A percentile compares a stretch with the other conserved stretches of the same genome.
Evolutionary conservation across 1,284 basidiomycete genomes (phyloP).

Genomic region (Golubevia pallescens): DNA sequence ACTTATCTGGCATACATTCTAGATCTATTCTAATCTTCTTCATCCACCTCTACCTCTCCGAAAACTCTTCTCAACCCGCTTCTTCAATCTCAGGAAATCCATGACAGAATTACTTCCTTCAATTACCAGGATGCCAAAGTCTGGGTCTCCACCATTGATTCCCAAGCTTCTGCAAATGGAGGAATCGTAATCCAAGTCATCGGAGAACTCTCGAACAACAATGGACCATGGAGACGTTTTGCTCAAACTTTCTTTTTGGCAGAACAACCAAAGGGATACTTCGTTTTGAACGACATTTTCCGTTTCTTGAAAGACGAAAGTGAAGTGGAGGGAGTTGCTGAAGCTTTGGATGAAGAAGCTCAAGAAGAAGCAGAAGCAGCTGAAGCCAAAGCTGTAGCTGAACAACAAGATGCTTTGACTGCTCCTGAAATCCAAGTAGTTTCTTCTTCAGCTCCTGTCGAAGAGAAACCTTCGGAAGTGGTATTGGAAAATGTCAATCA

Average conservation of each 20-base stretch:
- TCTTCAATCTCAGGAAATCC: slow-evolving; percentile 79
- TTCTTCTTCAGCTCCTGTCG: no score
- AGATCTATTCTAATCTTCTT: neutral
- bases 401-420: no score
- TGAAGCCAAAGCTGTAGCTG: no score
- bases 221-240: slow-evolving; percentile 91
- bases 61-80: no score
- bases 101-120: slow-evolving; percentile 90
- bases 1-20: no score
- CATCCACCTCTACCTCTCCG: no score
- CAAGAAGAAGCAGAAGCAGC: no score
- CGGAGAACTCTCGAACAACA: slow-evolving; percentile 90
- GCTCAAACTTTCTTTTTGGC: slow-evolving; percentile 99
- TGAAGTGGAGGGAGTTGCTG: no score
- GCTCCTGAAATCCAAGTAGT: no score
- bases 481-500: no score
- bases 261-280: slow-evolving; percentile 98
- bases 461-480: no score
- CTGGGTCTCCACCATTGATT: slow-evolving; percentile 73
- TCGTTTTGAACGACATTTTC: slow-evolving; percentile 99
- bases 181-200: slow-evolving; percentile 99
- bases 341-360: no score
- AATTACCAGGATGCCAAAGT: slow-evolving; percentile 97
- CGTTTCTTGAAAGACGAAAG: slow-evolving; percentile 68
- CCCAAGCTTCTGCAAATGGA: slow-evolving; percentile 80